Evolutionary conservation across 2,329 filamentous ascomycete species (phyloP).

Genomic region (Chrysoporthe puriensis): DNA sequence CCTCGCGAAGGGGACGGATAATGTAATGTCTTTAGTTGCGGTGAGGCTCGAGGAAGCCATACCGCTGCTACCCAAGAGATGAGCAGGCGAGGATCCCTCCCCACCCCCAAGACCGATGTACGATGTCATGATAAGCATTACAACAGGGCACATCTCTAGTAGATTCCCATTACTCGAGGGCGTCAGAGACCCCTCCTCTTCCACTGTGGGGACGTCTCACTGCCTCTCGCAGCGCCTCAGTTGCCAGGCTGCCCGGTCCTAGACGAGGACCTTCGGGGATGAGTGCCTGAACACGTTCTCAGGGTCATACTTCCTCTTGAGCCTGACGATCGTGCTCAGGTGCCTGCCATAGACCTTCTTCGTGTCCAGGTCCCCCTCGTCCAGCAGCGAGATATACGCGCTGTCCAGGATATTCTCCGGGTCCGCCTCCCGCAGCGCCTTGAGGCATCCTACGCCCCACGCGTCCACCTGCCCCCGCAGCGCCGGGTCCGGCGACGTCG

Average conservation of each 20-base stretch:
- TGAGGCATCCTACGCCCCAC: conserved; percentile 30
- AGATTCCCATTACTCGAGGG: not conserved
- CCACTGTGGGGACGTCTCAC: not conserved
- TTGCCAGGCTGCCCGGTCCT: not conserved
- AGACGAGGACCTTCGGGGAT: not conserved
- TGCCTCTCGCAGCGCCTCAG: not conserved
- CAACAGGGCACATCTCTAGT: not conserved
- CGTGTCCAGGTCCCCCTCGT: conserved; percentile 33
- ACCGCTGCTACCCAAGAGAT: not conserved
- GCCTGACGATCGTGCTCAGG: conserved; percentile 22
- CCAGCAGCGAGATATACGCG: conserved; percentile 39
- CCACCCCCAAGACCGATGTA: not conserved
- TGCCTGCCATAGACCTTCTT: conserved; percentile 38
- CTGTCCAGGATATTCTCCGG: conserved; percentile 34
- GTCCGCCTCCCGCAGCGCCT: conserved; percentile 30
- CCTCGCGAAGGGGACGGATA: too few relatives aligned
- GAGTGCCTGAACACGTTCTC: conserved; percentile 40
- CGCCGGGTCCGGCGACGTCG: conserved; percentile 1
- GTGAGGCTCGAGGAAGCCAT: not conserved
- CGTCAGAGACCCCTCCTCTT: not conserved
- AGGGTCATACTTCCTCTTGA: conserved; percentile 42
- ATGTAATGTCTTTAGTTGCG: not conserved
- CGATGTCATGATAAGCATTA: not conserved
- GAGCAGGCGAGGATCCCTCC: not conserved
- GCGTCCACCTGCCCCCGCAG: conserved; percentile 1